These are phyloP conservation scores for Metschnikowia cerradonensis DNA, from an alignment of 805 yeast genomes.

Conservation along the genomic window DNA sequence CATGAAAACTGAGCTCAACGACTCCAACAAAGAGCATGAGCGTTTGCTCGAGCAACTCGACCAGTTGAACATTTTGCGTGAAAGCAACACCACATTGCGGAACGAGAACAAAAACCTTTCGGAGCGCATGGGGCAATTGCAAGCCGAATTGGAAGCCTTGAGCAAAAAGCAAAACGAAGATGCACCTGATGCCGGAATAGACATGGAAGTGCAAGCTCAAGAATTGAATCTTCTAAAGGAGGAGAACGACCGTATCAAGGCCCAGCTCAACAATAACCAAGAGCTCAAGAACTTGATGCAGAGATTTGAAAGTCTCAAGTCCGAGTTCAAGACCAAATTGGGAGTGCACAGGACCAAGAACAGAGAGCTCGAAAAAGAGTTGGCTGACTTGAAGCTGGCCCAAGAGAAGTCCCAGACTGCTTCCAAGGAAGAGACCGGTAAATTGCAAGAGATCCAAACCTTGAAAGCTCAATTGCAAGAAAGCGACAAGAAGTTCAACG, in stretches of 20 bases:
- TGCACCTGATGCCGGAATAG: constrained; percentile 20
- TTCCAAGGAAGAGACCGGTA: constrained; percentile 10
- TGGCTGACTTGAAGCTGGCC: constrained; percentile 9
- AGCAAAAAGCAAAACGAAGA: constrained; percentile 30
- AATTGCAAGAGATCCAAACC: constrained; percentile 6
- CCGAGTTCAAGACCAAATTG: constrained; percentile 25
- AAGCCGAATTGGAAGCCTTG: constrained; percentile 44
- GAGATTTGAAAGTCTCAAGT: constrained; percentile 28
- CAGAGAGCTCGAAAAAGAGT: constrained; percentile 23
- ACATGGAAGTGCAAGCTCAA: constrained; percentile 44
- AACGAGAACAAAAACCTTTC: constrained; percentile 37
- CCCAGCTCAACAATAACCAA: constrained; percentile 17
- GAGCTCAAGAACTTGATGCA: constrained; percentile 28
- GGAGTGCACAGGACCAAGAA: constrained; percentile 25
- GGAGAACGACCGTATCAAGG: constrained; percentile 60
- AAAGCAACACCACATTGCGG: constrained; percentile 63
- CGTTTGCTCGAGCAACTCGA: constrained; percentile 50
- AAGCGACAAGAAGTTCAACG: constrained; percentile 10
- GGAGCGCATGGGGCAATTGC: constrained; percentile 31
- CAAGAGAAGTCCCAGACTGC: constrained; percentile 9
- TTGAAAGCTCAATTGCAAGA: constrained; percentile 5
- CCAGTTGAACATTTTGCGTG: constrained; percentile 60
- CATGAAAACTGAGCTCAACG: constrained; percentile 21
- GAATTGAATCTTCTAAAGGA: constrained; percentile 44
- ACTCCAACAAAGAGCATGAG: constrained; percentile 40